Evolutionary conservation across 1,284 basidiomycete genomes (phyloP).

Genomic region (Phlebopus sp.): DNA sequence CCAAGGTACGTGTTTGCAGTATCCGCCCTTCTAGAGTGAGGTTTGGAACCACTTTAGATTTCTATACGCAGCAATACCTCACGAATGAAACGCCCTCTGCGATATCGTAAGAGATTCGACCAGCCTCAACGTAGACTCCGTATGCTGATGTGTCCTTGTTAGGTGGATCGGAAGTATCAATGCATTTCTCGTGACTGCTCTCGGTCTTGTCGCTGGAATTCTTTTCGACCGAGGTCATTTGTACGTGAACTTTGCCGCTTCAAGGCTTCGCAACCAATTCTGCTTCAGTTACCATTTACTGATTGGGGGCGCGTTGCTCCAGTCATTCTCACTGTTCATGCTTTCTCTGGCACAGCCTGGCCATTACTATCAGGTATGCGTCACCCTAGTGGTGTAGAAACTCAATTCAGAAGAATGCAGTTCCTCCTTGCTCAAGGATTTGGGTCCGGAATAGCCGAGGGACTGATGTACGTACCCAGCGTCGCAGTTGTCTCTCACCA

Average conservation of each 20-base stretch:
- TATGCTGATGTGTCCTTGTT: constrained; percentile 3
- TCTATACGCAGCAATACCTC: constrained; percentile 31
- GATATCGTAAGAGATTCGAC: constrained; percentile 25
- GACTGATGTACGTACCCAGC: constrained; percentile 30
- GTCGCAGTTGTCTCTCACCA: constrained; percentile 35
- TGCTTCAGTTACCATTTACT: constrained; percentile 27
- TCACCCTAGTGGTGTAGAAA: neutral
- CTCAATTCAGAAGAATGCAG: constrained; percentile 9
- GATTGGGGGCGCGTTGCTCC: constrained; percentile 23
- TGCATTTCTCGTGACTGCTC: constrained; percentile 11
- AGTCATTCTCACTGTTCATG: constrained; percentile 31
- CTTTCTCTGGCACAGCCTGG: constrained; percentile 26
- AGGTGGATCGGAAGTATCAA: constrained; percentile 34
- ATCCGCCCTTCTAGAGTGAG: neutral
- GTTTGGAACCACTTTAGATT: constrained; percentile 15
- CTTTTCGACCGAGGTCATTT: constrained; percentile 32
- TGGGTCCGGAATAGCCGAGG: constrained; percentile 30
- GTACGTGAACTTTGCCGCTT: constrained; percentile 14
- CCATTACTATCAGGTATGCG: constrained; percentile 25
- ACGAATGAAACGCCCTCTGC: constrained; percentile 25
- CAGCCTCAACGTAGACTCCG: neutral
- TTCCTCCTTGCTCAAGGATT: constrained; percentile 37
- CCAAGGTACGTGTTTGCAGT: constrained; percentile 22
- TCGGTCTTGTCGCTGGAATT: constrained; percentile 17
- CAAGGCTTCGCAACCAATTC: constrained; percentile 1